Evolutionary conservation across 1,284 basidiomycete species (phyloP), one percentile per base, ranked within the genome.

Genomic region (Pascua guehoae): DNA sequence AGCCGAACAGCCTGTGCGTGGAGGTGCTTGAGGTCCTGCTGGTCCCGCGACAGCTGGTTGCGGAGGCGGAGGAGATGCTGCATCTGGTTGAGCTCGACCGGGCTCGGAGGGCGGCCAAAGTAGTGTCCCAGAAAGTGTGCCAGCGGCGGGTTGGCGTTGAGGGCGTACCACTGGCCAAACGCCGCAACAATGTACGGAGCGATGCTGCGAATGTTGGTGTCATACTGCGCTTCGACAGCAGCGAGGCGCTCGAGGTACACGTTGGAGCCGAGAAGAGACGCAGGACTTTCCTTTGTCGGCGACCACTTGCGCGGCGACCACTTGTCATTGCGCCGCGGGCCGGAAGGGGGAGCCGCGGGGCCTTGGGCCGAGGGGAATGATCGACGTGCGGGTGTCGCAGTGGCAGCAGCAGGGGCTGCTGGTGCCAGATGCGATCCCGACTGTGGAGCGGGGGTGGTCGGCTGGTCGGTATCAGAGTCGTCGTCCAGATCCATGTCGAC

Each of bases 171-270:
- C 16, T 65, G 61, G 8, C 54, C 51, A 48, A 74, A 75, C 1
- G 73, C 73, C 0, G 70, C 64, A 37, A 64, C 59, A 36, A 75
- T 63, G 50, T 73, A 75, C 5, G 72, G 72, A 10, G 71, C 63
- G 2, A 72, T 60, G 2, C 61, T 55, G 39, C 53, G 50, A 2
- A 67, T 37, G 46, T 69, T 63, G 17, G 48, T 49, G 37, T 60
- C 50, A 43, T 69, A 71, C 39, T 59, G 46, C 15, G 54, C 47
- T 49, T 69, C 65, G 38, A 64, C 64, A 8, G 51, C 65, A 11
- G 57, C 62, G 32, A 69, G 51, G 17, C 58, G 60, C 15, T 67
- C 57, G 16, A 65, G 56, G 40, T 63, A 65, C 7, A 36, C 44
- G 7, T 56, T 48, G 8, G 58, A 24, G 8, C 41, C 48, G 16